Base-by-base conservation (phyloP, 2,329 filamentous ascomycete genomes). In the Fusarium sp. region DNA sequence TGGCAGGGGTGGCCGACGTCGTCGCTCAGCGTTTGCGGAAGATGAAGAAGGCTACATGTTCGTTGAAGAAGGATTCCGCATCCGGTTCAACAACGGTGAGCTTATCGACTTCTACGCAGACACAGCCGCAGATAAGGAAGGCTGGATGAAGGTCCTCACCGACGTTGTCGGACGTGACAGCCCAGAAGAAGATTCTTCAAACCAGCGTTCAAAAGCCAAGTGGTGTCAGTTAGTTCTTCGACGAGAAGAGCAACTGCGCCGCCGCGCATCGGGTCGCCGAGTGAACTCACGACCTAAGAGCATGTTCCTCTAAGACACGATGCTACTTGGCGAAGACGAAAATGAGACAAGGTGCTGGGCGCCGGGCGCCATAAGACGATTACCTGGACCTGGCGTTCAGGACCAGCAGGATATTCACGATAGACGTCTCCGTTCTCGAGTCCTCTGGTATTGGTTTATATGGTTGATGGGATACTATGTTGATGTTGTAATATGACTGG, bases 21-120 rank as follows among this genome's bases (percentile, higher is more conserved):
- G 96, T 57, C 94, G 97, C 79, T 97, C 94, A 34, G 96, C 93
- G 12, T 99, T 99, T 79, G 94, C 95, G 2, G 96, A 98, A 80
- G 96, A 99, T 71, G 96, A 99, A 81, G 96, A 99, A 78, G 96
- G 96, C 41, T 99, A 99, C 84, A 97, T 97, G 92, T 99, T 99
- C 78, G 95, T 99, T 54, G 96, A 99, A 79, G 96, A 99, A 78
- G 96, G 96, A 4, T 99, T 99, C 90, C 93, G 96, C 40, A 97
- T 99, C 78, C 93, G 95, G 60, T 99, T 99, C 81, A 97, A 93
- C 78, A 99, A 99, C 76, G 96, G 96, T 65, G 96, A 99, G 81
- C 90, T 97, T 68, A 99, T 99, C 77, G 95, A 98, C 83, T 98
- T 98, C 79, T 98, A 99, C 77, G 96, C 95, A 76, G 95, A 98